Percentiles rank a stretch among this genome's conserved stretches.
phyloP scores from a whole-genome alignment of 2,329 filamentous ascomycete genomes.

The Sporothrix euskadiensis region DNA sequence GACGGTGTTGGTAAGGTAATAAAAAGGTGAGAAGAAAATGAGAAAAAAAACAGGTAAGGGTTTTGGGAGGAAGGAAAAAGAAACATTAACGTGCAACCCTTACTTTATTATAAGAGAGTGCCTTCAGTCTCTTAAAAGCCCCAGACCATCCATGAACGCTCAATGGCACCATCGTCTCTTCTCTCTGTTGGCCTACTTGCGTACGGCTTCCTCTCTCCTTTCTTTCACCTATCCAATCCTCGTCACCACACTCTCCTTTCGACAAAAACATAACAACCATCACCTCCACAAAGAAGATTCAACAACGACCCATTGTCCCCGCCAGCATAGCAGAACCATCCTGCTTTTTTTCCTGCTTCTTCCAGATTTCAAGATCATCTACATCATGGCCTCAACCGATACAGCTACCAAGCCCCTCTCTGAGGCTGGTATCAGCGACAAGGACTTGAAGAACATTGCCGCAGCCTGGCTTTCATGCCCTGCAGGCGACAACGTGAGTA shows the following conservation, averaged over 20 bases:
- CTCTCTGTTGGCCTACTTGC: neutral
- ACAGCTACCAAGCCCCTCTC: constrained; percentile 22
- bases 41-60: neutral
- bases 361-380: neutral
- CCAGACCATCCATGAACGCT: neutral
- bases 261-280: neutral
- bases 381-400: neutral
- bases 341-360: neutral
- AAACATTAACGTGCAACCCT: neutral
- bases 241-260: neutral
- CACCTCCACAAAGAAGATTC: no score
- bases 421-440: constrained; percentile 12
- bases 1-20: neutral
- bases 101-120: neutral
- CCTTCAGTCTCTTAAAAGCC: neutral
- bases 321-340: neutral
- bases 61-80: no score
- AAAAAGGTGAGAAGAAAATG: neutral
- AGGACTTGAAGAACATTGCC: constrained; percentile 27
- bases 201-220: neutral
- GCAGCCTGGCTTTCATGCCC: constrained; percentile 29
- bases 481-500: constrained; percentile 19
- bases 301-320: neutral
- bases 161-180: neutral
- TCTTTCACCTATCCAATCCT: neutral